Evolutionary conservation across 805 yeast species (phyloP), one percentile per base, ranked within the genome.

Genomic region (Cyberlindnera mississippiensis): DNA sequence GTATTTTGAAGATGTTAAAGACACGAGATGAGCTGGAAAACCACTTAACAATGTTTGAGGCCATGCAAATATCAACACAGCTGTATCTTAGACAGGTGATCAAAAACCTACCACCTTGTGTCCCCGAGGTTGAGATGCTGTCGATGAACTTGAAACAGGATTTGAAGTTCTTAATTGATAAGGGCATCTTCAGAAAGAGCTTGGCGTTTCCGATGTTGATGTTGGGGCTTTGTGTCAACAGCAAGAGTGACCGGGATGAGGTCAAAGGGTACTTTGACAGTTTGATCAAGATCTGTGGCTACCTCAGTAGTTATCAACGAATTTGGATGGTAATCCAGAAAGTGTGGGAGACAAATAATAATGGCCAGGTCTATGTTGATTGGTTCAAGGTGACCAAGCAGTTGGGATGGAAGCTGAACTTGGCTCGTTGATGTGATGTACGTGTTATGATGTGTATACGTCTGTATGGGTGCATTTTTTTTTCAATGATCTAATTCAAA

Each of bases 11-110:
- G 12, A 24, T 38, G 18, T 20, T 43, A 9, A 37, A 47, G 42
- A 34, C 51, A 45, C 45, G 59, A 4, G 61, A 63, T 15, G 82
- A 79, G 37, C 53, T 78, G 30, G 83, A 79, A 54, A 61, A 71
- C 45, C 85, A 79, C 55, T 60, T 79, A 35, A 77, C 84, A 0
- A 53, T 77, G 24, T 79, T 78, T 52, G 84, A 79, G 52, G 72
- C 78, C 9, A 75, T 71, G 49, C 83, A 79, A 57, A 51, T 77
- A 11, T 67, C 80, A 20, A 69, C 78, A 7, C 75, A 71, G 49
- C 60, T 79, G 30, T 79, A 75, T 50, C 56, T 79, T 27, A 63
- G 76, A 33, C 83, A 76, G 51, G 68, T 81, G 0, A 72, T 78
- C 4, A 53, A 71, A 56, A 66, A 68, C 46, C 56, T 71, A 45